These are phyloP conservation scores for Coemansia javaensis DNA, from an alignment of 192 early-diverging fungal genomes.

Conservation along the genomic window DNA sequence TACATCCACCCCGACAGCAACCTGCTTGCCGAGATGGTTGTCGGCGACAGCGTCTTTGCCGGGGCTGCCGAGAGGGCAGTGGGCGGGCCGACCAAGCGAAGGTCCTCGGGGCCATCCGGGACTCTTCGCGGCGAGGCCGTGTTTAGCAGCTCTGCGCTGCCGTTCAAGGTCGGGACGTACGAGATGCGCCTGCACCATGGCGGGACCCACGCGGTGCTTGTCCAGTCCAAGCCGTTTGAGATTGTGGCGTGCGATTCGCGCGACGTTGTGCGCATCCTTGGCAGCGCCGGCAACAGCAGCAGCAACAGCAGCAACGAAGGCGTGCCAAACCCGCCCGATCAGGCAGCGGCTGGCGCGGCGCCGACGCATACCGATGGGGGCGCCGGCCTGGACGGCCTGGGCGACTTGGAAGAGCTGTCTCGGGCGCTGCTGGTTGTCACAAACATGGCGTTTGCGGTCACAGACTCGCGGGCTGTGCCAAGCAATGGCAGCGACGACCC, in stretches of 20 bases:
- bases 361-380: too few species aligned
- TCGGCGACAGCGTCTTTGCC: constrained; percentile 50
- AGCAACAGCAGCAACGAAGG: too few species aligned
- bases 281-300: too few species aligned
- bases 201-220: constrained; percentile 78
- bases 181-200: constrained; percentile 92
- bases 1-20: constrained; percentile 58
- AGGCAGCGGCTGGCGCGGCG: not conserved
- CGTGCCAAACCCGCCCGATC: too few species aligned
- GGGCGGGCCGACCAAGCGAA: not conserved
- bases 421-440: constrained; percentile 34
- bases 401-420: constrained; percentile 20
- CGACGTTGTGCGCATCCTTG: constrained; percentile 16
- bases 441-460: constrained; percentile 45
- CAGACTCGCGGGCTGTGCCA: constrained; percentile 21
- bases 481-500: not conserved
- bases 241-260: constrained; percentile 49
- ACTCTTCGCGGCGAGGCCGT: constrained; percentile 52
- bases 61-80: constrained; percentile 1
- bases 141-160: constrained; percentile 65
- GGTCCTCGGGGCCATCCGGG: not conserved
- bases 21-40: constrained; percentile 52
- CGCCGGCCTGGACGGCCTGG: not conserved
- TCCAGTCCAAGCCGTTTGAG: constrained; percentile 71
- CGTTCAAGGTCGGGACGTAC: constrained; percentile 84